These are phyloP conservation scores for Oryza longistaminata DNA, from an alignment of 176 grass and related monocot genomes.

Conservation along the genomic window DNA sequence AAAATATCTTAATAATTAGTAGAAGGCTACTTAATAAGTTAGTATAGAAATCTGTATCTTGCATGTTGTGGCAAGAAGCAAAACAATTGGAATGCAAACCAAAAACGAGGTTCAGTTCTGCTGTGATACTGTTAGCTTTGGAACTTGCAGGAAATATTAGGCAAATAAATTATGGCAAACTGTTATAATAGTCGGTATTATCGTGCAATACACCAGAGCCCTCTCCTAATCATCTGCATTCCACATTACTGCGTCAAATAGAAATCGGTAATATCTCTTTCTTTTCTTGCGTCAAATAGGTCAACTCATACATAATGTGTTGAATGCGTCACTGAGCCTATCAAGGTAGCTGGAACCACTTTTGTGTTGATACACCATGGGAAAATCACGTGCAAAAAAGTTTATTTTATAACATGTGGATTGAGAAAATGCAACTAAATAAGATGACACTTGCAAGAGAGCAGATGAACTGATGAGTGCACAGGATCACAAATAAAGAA, in stretches of 20 bases:
- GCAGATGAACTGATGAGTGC: slow-evolving; percentile 13
- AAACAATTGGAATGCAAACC: background rate
- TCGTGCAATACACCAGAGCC: background rate
- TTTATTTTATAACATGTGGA: background rate
- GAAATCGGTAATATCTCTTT: background rate
- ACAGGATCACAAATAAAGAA: background rate
- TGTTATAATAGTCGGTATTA: background rate
- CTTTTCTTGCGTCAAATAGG: background rate
- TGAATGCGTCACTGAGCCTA: background rate
- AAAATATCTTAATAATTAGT: background rate
- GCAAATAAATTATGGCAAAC: background rate
- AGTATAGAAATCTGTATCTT: background rate
- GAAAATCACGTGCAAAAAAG: background rate
- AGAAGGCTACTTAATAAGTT: background rate
- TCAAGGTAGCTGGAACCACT: background rate
- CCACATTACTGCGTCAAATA: background rate
- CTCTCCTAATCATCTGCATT: background rate
- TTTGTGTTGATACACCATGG: background rate
- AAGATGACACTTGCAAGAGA: slow-evolving; percentile 2
- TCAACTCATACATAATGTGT: background rate
- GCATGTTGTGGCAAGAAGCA: background rate
- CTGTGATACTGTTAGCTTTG: background rate
- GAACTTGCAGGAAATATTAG: background rate
- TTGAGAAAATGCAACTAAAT: background rate
- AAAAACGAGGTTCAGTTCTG: background rate